Base-by-base conservation (phyloP, 2,329 filamentous ascomycete genomes). In the Ophiocordyceps camponoti-saundersi region DNA sequence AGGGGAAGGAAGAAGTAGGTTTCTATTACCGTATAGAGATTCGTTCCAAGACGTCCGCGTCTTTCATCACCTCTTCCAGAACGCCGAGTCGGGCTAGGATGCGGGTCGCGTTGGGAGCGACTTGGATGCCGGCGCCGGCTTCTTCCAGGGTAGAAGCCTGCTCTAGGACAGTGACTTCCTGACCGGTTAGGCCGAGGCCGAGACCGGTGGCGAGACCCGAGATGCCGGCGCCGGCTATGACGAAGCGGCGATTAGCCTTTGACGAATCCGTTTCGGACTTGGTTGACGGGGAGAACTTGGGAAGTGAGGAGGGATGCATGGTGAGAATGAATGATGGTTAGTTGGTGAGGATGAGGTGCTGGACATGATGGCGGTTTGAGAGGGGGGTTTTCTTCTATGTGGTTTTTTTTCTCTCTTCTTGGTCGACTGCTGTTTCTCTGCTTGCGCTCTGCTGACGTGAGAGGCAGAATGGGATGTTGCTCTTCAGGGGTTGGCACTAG, bases 61-160 rank as follows among this genome's bases (percentile, higher is more conserved):
- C 47, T 18, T 56, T 52, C 41, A 58, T 53, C 51, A 92, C 85
- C 16, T 72, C 69, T 18, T 72, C 64, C 84, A 85, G 90, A 49
- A 82, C 82, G 11, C 80, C 85, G 39, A 89, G 65, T 15, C 72
- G 68, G 57, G 86, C 80, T 13, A 92, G 70, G 10, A 92, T 82
- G 2, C 83, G 75, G 3, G 80, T 79, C 73, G 90, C 83, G 53
- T 92, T 93, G 0, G 85, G 85, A 0, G 85, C 83, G 48, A 90
- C 70, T 59, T 93, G 86, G 53, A 92, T 90, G 6, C 86, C 86
- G 1, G 86, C 86, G 22, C 86, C 86, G 1, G 90, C 84, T 6
- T 59, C 57, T 0, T 52, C 49, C 15, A 60, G 52, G 12, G 47
- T 50, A 18, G 53, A 49, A 10, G 51, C 54, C 3, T 51, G 48